Evolutionary conservation across 208 protist species (phyloP).

Genomic region (Endotrypanum monterogeii): DNA sequence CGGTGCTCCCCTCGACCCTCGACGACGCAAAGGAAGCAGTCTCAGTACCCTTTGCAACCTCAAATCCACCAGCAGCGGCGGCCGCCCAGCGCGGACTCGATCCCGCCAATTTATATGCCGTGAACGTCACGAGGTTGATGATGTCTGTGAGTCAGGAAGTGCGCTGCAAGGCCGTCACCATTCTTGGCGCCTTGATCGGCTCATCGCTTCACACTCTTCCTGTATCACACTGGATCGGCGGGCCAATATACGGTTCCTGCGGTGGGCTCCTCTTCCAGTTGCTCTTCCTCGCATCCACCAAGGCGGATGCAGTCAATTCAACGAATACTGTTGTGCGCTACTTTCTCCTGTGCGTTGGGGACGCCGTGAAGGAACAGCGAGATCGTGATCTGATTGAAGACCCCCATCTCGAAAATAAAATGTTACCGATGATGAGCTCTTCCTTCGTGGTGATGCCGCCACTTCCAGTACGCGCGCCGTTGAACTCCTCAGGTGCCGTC

Average conservation of each 20-base stretch:
- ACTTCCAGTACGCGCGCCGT: background rate
- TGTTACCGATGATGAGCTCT: background rate
- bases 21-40: background rate
- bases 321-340: constrained; percentile 62
- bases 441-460: background rate
- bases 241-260: constrained; percentile 72
- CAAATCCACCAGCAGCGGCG: constrained; percentile 4
- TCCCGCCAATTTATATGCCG: constrained; percentile 16
- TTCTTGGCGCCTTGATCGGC: constrained; percentile 56
- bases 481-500: background rate
- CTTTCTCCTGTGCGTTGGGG: constrained; percentile 63
- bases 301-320: constrained; percentile 42
- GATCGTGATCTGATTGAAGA: constrained; percentile 19
- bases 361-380: constrained; percentile 45
- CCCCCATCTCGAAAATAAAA: background rate
- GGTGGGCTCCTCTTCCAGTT: constrained; percentile 84
- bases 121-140: constrained; percentile 18
- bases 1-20: background rate
- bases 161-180: constrained; percentile 43
- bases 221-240: constrained; percentile 49
- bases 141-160: constrained; percentile 37
- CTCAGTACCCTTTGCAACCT: constrained; percentile 3
- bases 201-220: constrained; percentile 61
- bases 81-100: constrained; percentile 4
- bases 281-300: constrained; percentile 59